phyloP scores from a whole-genome alignment of 2,329 filamentous ascomycete species.

The Xylariaceae sp. region DNA sequence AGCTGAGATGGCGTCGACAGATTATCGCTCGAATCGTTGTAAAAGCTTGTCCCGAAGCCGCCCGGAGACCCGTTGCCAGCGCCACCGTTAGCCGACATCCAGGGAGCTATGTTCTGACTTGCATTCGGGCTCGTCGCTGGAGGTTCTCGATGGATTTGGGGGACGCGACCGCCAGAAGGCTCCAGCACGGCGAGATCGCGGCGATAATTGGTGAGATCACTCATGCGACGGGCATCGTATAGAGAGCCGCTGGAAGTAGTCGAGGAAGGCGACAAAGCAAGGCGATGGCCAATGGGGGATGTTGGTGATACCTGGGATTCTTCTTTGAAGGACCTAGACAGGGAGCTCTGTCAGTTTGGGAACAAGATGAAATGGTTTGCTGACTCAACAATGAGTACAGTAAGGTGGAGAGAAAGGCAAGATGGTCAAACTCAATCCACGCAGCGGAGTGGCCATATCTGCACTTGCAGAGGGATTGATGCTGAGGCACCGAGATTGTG shows the following conservation, averaged over 20 bases:
- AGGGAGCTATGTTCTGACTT: slow-evolving; percentile 53
- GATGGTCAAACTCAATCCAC: neutral
- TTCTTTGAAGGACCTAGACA: slow-evolving; percentile 33
- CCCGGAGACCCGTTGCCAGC: slow-evolving; percentile 30
- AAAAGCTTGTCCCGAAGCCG: slow-evolving; percentile 56
- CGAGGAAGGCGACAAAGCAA: slow-evolving; percentile 38
- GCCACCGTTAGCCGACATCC: slow-evolving; percentile 45
- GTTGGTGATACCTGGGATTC: slow-evolving; percentile 48
- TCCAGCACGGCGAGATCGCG: slow-evolving; percentile 69
- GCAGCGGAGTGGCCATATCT: neutral
- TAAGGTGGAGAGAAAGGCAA: neutral
- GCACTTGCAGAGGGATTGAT: neutral
- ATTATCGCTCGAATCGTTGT: slow-evolving; percentile 72
- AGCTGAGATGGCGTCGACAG: slow-evolving; percentile 59
- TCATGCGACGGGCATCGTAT: slow-evolving; percentile 54
- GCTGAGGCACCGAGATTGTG: neutral
- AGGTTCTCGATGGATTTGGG: slow-evolving; percentile 56
- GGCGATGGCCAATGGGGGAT: slow-evolving; percentile 38
- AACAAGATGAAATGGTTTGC: slow-evolving; percentile 1
- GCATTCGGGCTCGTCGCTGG: slow-evolving; percentile 51
- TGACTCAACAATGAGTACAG: neutral
- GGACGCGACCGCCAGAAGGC: slow-evolving; percentile 51
- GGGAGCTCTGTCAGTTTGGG: slow-evolving; percentile 9
- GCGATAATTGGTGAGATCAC: slow-evolving; percentile 65
- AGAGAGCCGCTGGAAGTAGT: slow-evolving; percentile 42